These are phyloP conservation scores for Phlegmacium glaucopus DNA, from an alignment of 768 basidiomycete species.

Conservation along the genomic window DNA sequence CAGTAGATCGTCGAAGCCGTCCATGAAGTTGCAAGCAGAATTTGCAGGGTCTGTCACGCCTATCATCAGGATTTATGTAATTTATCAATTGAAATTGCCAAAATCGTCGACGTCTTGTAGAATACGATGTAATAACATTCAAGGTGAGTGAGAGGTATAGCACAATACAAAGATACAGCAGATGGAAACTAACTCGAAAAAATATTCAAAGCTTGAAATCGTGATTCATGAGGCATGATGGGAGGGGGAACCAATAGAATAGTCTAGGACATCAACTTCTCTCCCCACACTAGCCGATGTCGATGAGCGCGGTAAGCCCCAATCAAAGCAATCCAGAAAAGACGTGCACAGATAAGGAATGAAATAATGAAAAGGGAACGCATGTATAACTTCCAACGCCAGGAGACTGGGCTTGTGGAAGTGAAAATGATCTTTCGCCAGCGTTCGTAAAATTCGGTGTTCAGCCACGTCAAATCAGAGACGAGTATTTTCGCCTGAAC, in stretches of 20 bases:
- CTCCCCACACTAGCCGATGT: slow-evolving; percentile 77
- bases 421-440: slow-evolving; percentile 76
- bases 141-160: not conserved
- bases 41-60: not conserved
- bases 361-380: slow-evolving; percentile 56
- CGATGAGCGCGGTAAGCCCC: slow-evolving; percentile 75
- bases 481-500: slow-evolving; percentile 62
- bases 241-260: not conserved
- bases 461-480: slow-evolving; percentile 68
- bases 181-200: not conserved
- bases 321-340: slow-evolving; percentile 55
- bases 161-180: not conserved
- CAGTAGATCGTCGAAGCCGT: slow-evolving; percentile 76
- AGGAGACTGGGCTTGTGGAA: slow-evolving; percentile 65
- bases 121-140: not conserved
- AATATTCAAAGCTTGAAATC: not conserved
- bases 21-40: slow-evolving; percentile 40
- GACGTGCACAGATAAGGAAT: slow-evolving; percentile 55
- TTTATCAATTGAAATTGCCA: not conserved
- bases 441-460: slow-evolving; percentile 74
- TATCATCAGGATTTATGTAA: not conserved
- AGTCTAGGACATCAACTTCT: slow-evolving; percentile 65
- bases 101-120: not conserved
- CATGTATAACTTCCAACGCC: slow-evolving; percentile 64
- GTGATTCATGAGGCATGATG: not conserved